phyloP scores from a whole-genome alignment of 1,284 basidiomycete genomes.

The Mycosarcoma mackinlayi region DNA sequence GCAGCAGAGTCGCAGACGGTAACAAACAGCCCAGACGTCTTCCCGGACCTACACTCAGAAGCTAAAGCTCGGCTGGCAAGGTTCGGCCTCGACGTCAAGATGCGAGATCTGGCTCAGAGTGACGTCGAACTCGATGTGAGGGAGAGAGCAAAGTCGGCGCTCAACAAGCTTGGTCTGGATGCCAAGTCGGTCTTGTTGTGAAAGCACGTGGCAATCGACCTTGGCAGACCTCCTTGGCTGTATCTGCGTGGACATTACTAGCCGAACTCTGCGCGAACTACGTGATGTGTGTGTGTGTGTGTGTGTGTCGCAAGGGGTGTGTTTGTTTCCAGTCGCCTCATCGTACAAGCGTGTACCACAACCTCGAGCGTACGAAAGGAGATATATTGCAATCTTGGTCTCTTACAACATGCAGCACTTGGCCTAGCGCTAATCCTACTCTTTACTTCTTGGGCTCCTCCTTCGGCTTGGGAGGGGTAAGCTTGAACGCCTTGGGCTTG shows the following conservation, averaged over 20 bases:
- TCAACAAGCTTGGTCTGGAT: constrained; percentile 30
- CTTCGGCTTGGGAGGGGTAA: constrained; percentile 70
- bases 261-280: too few species aligned
- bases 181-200: constrained; percentile 1
- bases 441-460: constrained; percentile 67
- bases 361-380: neutral
- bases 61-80: constrained; percentile 28
- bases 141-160: constrained; percentile 38
- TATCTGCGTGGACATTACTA: too few species aligned
- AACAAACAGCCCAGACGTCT: neutral
- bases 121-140: constrained; percentile 47
- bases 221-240: too few species aligned
- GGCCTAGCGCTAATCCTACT: constrained; percentile 20
- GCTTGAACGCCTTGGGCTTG: constrained; percentile 71
- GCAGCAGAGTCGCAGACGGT: neutral
- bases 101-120: constrained; percentile 29
- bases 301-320: too few species aligned
- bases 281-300: too few species aligned
- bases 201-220: neutral
- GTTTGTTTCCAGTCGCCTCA: too few species aligned
- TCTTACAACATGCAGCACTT: neutral
- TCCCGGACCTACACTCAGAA: constrained; percentile 16
- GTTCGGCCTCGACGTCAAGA: constrained; percentile 39
- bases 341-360: too few species aligned
- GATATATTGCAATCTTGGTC: constrained; percentile 3